A percentile compares a stretch with the other conserved stretches of the same genome.
Conservation (phyloP, 1,284 basidiomycete genomes). For the Malassezia nana region DNA sequence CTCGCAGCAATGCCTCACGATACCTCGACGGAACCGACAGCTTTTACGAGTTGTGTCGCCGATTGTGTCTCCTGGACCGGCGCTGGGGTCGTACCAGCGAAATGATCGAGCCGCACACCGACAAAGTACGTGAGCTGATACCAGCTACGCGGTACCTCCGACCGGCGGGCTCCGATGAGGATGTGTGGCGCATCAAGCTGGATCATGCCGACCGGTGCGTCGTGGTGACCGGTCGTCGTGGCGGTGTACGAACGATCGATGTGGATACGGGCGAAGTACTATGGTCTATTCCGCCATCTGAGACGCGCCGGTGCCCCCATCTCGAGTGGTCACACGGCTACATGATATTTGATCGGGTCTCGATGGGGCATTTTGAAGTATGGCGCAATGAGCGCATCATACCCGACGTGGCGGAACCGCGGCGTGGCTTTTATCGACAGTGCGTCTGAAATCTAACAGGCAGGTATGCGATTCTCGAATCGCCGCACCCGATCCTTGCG, state of each 20-base stretch:
- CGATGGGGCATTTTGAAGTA: constrained; percentile 29
- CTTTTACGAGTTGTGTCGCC: constrained; percentile 2
- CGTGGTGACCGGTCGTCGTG: constrained; percentile 20
- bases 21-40: background rate
- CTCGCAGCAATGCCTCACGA: background rate
- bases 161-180: constrained; percentile 6
- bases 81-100: background rate
- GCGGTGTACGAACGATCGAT: constrained; percentile 18
- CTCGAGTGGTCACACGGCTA: constrained; percentile 35
- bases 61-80: background rate
- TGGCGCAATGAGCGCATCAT: constrained; percentile 30
- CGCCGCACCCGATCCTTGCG: constrained; percentile 21
- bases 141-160: constrained; percentile 4
- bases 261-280: constrained; percentile 19
- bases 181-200: constrained; percentile 35
- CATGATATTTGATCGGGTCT: constrained; percentile 31
- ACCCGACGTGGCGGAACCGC: constrained; percentile 19
- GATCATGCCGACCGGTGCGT: constrained; percentile 30
- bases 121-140: background rate
- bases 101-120: background rate
- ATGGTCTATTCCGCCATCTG: constrained; percentile 22
- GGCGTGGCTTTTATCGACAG: constrained; percentile 26
- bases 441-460: background rate
- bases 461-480: constrained; percentile 17
- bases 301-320: constrained; percentile 24